Percentiles rank a stretch among this genome's conserved stretches.
Conservation (phyloP, 495 filamentous ascomycete genomes). For the Aspergillus bertholletiae region DNA sequence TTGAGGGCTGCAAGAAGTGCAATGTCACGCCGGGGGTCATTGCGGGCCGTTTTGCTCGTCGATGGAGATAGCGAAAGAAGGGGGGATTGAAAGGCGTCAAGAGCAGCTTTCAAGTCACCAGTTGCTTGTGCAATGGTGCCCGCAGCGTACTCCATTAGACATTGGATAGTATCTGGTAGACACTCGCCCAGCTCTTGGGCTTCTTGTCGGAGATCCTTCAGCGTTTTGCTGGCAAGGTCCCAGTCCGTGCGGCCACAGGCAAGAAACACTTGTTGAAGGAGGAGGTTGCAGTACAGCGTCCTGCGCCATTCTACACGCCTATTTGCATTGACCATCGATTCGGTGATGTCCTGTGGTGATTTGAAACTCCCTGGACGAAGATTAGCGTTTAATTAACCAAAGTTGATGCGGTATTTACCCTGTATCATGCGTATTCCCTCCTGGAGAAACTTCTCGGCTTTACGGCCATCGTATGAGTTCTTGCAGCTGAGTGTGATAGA, state of each 20-base stretch:
- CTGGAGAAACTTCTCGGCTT: conserved; percentile 62
- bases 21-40: conserved; percentile 65
- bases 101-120: conserved; percentile 63
- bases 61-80: conserved; percentile 50
- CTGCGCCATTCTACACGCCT: conserved; percentile 50
- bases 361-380: conserved; percentile 33
- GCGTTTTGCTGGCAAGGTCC: conserved; percentile 46
- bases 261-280: conserved; percentile 57
- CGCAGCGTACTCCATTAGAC: conserved; percentile 61
- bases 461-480: conserved; percentile 60
- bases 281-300: conserved; percentile 52
- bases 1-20: conserved; percentile 78
- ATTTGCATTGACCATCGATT: conserved; percentile 44
- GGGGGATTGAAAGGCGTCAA: conserved; percentile 59
- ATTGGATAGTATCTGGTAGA: conserved; percentile 40
- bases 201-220: conserved; percentile 38
- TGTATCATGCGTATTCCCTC: conserved; percentile 60
- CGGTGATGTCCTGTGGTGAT: conserved; percentile 36
- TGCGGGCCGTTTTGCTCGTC: conserved; percentile 36
- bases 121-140: conserved; percentile 77
- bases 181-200: conserved; percentile 30
- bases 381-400: neutral
- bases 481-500: conserved; percentile 65
- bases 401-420: conserved; percentile 35
- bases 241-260: conserved; percentile 61